Conservation (phyloP, 2,329 filamentous ascomycete species). For the Sodiomyces alkalinus region DNA sequence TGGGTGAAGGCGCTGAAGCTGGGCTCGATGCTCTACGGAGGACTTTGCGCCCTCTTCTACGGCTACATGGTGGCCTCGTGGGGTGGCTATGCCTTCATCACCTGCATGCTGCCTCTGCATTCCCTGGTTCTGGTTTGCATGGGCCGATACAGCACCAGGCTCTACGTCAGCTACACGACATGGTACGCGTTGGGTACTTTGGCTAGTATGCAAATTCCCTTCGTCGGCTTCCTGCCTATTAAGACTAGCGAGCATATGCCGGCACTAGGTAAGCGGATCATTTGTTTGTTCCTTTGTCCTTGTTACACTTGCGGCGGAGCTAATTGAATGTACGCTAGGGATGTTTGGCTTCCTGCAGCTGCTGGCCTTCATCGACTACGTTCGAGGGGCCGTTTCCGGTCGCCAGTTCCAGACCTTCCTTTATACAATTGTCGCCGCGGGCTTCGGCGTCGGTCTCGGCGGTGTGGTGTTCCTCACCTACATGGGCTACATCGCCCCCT, state of each 20-base stretch:
- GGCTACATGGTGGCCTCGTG: constrained; percentile 99
- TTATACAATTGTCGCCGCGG: constrained; percentile 54
- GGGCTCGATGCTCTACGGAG: constrained; percentile 93
- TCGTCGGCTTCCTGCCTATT: constrained; percentile 92
- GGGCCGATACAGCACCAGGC: constrained; percentile 84
- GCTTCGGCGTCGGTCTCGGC: constrained; percentile 58
- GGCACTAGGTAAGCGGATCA: constrained; percentile 53
- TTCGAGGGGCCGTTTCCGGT: constrained; percentile 74
- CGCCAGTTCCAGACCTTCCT: constrained; percentile 92
- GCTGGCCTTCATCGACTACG: constrained; percentile 80
- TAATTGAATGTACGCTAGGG: constrained; percentile 31
- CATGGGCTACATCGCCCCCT: constrained; percentile 85
- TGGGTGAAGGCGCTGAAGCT: constrained; percentile 99
- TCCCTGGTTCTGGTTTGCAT: constrained; percentile 89
- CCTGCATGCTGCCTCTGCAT: constrained; percentile 87
- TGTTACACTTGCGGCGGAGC: background rate
- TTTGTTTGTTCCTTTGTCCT: background rate
- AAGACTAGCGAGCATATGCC: constrained; percentile 98
- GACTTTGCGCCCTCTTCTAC: constrained; percentile 87
- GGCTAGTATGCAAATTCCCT: constrained; percentile 98
- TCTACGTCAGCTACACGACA: constrained; percentile 94
- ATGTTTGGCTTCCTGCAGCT: constrained; percentile 94
- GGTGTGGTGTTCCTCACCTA: constrained; percentile 78
- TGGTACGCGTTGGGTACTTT: constrained; percentile 96
- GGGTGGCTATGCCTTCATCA: constrained; percentile 99